These are phyloP conservation scores for Emergomyces pasteurianus DNA, from an alignment of 2,329 filamentous ascomycete species.

Conservation along the genomic window DNA sequence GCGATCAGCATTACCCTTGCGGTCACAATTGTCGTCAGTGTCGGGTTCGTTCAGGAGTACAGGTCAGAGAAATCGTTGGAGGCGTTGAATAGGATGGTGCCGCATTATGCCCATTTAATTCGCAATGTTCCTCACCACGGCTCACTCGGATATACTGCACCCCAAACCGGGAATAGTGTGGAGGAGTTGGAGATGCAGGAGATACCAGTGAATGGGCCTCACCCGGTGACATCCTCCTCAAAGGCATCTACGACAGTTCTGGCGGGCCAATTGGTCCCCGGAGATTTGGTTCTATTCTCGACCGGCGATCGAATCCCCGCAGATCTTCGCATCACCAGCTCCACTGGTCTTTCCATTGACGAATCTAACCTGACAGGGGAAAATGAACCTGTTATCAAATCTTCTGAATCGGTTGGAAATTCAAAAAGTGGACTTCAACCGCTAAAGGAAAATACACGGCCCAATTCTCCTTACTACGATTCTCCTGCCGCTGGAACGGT, in stretches of 20 bases:
- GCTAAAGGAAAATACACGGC: conserved; percentile 16
- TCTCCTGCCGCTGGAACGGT: conserved; percentile 47
- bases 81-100: conserved; percentile 83
- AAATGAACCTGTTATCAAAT: conserved; percentile 81
- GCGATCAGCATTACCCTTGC: conserved; percentile 91
- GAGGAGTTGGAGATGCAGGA: conserved; percentile 40
- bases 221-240: conserved; percentile 50
- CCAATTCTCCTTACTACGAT: conserved; percentile 46
- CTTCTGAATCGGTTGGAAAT: conserved; percentile 46
- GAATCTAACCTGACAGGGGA: conserved; percentile 95
- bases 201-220: conserved; percentile 34
- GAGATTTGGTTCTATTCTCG: conserved; percentile 85
- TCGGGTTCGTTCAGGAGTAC: conserved; percentile 96
- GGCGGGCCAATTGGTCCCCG: conserved; percentile 76
- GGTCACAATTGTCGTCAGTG: conserved; percentile 90
- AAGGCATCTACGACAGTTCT: conserved; percentile 77
- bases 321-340: conserved; percentile 85
- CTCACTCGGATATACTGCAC: conserved; percentile 13
- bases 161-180: conserved; percentile 16
- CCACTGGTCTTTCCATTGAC: conserved; percentile 83
- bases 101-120: conserved; percentile 91
- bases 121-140: conserved; percentile 38
- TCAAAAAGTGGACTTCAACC: conserved; percentile 23
- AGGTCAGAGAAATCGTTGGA: conserved; percentile 95
- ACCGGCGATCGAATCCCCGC: conserved; percentile 94